These are phyloP conservation scores for Coccomyxa subellipsoidea DNA, from an alignment of 163 green algal genomes.

Conservation along the genomic window DNA sequence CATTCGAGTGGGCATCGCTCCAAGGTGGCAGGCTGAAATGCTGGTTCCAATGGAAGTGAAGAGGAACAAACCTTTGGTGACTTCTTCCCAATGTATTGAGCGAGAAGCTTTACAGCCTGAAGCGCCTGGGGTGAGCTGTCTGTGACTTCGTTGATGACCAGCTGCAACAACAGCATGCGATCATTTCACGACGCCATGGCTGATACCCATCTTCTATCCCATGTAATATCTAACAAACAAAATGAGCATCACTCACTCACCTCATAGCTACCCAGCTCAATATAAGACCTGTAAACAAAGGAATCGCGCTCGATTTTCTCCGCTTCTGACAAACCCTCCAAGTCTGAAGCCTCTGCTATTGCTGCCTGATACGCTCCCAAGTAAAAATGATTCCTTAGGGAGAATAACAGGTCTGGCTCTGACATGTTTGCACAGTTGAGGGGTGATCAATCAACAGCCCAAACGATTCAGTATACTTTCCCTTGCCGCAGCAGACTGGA, in stretches of 20 bases:
- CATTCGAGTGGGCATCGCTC: no score
- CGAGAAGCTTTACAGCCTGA: constrained; percentile 87
- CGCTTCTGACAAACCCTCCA: constrained; percentile 71
- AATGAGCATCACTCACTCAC: no score
- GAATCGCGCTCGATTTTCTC: constrained; percentile 80
- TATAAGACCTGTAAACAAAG: constrained; percentile 93
- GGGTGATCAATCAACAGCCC: neutral
- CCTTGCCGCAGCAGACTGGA: neutral
- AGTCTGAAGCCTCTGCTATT: constrained; percentile 83
- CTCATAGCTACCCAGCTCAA: constrained; percentile 89
- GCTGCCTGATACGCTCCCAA: constrained; percentile 89
- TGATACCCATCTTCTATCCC: no score
- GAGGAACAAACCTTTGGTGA: constrained; percentile 49
- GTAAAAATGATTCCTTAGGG: constrained; percentile 88
- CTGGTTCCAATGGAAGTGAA: no score
- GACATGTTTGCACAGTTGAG: constrained; percentile 16
- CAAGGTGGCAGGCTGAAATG: no score
- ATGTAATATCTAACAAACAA: no score
- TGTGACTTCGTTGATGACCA: constrained; percentile 88
- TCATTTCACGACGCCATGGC: no score
- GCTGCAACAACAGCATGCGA: no score
- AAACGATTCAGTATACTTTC: neutral
- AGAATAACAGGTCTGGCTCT: constrained; percentile 70
- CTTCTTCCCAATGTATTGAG: constrained; percentile 64
- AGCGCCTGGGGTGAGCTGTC: constrained; percentile 67